A percentile compares a stretch with the other conserved stretches of the same genome.
Evolutionary conservation across 768 basidiomycete genomes (phyloP).

Genomic region (Solioccasus polychromus): DNA sequence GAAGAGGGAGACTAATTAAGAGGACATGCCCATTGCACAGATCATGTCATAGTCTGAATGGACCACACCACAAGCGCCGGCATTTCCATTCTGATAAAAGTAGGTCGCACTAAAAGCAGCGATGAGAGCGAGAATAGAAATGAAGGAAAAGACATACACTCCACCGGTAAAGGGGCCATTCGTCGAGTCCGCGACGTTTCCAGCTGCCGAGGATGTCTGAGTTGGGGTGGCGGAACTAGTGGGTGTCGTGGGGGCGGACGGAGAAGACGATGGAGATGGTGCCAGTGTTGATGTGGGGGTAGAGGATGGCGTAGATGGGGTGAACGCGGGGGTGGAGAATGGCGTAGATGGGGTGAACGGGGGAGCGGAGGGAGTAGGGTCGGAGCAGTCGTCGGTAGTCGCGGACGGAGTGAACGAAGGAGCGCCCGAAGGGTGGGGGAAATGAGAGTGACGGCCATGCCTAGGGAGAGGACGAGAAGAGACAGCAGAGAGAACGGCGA

Average conservation of each 20-base stretch:
- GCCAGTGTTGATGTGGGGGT: neutral
- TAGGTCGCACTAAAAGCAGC: slow-evolving; percentile 49
- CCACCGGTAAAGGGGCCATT: slow-evolving; percentile 33
- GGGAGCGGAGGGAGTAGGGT: neutral
- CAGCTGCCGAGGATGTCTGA: too few species aligned
- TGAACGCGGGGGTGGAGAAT: neutral
- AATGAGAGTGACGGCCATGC: neutral
- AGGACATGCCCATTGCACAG: slow-evolving; percentile 57
- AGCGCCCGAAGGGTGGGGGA: neutral
- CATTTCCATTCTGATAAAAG: slow-evolving; percentile 66
- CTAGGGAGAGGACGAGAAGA: slow-evolving; percentile 37
- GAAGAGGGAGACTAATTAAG: neutral
- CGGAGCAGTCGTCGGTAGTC: neutral
- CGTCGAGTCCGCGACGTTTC: slow-evolving; percentile 21
- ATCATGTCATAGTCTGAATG: slow-evolving; percentile 57
- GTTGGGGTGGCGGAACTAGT: neutral
- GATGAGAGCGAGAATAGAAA: neutral
- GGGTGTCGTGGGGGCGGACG: neutral
- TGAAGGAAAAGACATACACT: slow-evolving; percentile 34
- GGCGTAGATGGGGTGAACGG: neutral
- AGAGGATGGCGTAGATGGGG: too few species aligned
- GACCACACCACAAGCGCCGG: slow-evolving; percentile 76
- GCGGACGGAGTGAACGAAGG: neutral
- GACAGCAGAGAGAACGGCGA: slow-evolving; percentile 62
- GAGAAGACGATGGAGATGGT: neutral